Base-by-base conservation (phyloP, 1,284 basidiomycete genomes). In the Ceratobasidium sp. region DNA sequence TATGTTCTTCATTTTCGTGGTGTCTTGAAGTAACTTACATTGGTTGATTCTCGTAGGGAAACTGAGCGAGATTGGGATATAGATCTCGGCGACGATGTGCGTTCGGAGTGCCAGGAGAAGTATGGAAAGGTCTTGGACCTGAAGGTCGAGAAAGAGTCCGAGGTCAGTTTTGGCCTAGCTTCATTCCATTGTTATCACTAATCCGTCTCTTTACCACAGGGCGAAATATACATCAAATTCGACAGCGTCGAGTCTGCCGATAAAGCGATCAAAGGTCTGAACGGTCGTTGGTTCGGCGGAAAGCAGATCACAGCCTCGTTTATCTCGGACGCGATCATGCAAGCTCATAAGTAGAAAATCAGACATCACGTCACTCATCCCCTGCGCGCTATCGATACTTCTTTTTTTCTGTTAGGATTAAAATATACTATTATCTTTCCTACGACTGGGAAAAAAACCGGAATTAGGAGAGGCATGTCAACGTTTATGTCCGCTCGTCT, bases 151-250 rank as follows among this genome's bases (percentile, higher is more conserved):
- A 96, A 89, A 82, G 96, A 98, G 77, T 93, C 94, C 39, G 88
- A 94, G 84, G 95, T 95, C 74, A 77, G 87, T 14, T n/a, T 79
- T 0, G 10, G 46, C 46, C 74, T 50, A 46, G n/a, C 61, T 58
- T 71, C 30, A 21, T 58, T 18, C 21, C 18, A 26, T 28, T 23
- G 58, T 21, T 6, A 48, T 32, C 1, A 10, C 52, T 72, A 9
- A 70, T 39, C 28, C 64, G 18, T 32, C n/a, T 16, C 41, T 65
- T 59, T n/a, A 41, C n/a, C 36, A 39, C 77, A 97, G 93, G 97
- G 97, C 77, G 97, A 99, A 81, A 98, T 99, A 50, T 99, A 97
- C 80, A 86, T 99, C 79, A 94, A 96, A 80, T 98, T 99, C 78
- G 88, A 88, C 75, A 81, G 86, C 39, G 84, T 94, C 74, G 92